Evolutionary conservation across 257 asterid species (phyloP).

Genomic region (Solanum pimpinellifolium): DNA sequence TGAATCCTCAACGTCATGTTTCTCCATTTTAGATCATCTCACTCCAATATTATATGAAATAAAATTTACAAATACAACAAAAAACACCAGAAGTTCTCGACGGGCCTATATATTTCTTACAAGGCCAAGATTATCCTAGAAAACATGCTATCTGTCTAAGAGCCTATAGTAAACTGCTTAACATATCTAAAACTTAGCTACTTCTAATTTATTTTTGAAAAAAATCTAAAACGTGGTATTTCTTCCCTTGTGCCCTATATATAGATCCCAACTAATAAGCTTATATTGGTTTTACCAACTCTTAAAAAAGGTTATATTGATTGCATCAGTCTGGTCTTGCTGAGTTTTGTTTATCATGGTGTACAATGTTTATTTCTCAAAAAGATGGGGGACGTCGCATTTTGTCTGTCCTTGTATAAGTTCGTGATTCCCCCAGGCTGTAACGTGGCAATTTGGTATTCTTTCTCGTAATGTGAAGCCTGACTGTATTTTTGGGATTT

Average conservation of each 20-base stretch:
- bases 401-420: neutral
- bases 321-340: neutral
- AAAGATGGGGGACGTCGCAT: neutral
- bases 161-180: neutral
- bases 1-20: neutral
- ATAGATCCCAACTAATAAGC: neutral
- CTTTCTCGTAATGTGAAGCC: constrained; percentile 8
- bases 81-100: neutral
- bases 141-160: neutral
- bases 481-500: constrained; percentile 22
- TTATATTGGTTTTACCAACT: neutral
- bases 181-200: neutral
- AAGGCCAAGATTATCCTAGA: neutral
- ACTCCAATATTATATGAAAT: neutral
- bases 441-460: constrained; percentile 19
- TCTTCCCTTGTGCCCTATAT: neutral
- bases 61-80: neutral
- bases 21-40: neutral
- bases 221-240: neutral
- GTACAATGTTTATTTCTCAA: neutral
- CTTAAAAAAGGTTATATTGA: neutral
- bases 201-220: too few relatives aligned
- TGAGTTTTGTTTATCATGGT: neutral
- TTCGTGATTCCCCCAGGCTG: constrained; percentile 1
- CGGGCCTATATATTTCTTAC: neutral